Evolutionary conservation across 2,329 filamentous ascomycete species (phyloP).

Genomic region (Phoma sp.): DNA sequence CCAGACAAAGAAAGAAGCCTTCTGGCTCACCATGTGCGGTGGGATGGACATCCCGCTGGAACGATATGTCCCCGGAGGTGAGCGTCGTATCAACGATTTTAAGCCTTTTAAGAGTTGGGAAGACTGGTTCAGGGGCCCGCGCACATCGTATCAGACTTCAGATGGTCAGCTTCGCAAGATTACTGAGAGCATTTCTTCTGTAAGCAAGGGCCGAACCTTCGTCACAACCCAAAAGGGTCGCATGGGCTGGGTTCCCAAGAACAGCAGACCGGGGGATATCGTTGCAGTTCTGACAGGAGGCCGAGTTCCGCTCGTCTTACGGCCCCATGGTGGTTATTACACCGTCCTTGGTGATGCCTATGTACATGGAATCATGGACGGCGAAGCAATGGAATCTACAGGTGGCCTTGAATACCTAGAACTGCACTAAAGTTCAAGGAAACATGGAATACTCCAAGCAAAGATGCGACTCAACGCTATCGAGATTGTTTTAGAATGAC

Average conservation of each 20-base stretch:
- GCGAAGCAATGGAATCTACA: not conserved
- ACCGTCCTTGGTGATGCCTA: slow-evolving; percentile 9
- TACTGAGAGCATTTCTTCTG: slow-evolving; percentile 4
- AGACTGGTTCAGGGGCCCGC: slow-evolving; percentile 9
- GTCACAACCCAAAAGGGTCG: not conserved
- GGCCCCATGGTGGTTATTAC: not conserved
- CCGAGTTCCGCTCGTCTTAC: not conserved
- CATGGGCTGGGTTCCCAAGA: slow-evolving; percentile 9
- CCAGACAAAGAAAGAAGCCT: slow-evolving; percentile 10
- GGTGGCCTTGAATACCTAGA: not conserved
- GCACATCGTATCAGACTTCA: not conserved
- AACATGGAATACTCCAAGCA: not conserved
- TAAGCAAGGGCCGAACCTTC: slow-evolving; percentile 10
- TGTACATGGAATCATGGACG: slow-evolving; percentile 13
- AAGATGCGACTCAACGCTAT: too few relatives aligned
- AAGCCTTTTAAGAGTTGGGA: slow-evolving; percentile 5
- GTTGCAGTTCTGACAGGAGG: slow-evolving; percentile 7
- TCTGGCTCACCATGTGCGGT: slow-evolving; percentile 12
- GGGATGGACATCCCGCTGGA: not conserved
- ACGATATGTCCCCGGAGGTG: not conserved
- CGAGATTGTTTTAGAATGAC: too few relatives aligned
- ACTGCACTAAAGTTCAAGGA: not conserved
- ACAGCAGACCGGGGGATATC: not conserved
- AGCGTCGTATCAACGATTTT: not conserved
- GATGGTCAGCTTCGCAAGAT: not conserved